Base-by-base conservation (phyloP, 2,329 filamentous ascomycete species). In the Sporothrix mexicana region DNA sequence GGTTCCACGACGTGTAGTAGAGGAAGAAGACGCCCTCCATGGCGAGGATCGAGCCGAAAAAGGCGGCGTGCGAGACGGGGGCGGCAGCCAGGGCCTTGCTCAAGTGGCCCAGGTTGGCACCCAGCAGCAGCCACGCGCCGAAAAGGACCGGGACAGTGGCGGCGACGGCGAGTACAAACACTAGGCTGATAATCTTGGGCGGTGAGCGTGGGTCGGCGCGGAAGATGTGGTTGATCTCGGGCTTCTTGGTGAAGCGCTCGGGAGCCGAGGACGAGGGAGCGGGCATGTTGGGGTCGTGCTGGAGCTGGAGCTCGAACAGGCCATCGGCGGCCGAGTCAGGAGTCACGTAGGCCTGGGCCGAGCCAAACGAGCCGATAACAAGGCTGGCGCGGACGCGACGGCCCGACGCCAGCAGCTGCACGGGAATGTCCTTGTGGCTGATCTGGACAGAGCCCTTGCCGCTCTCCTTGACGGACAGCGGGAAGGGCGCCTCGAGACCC, bases 11-110 rank as follows among this genome's bases (percentile, higher is more conserved):
- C 70, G 88, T 92, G 83, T 98, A 98, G 87, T 99, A 99, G 76
- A 97, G 84, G 85, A 96, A 95, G 84, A 99, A 98, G 72, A 97
- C 90, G 17, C 88, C 92, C 82, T 99, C 96, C 85, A 99, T 93
- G 25, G 91, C 90, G 53, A 97, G 74, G 72, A 99, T 90, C 5
- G 94, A 97, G 69, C 92, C 93, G 77, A 97, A 92, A 85, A 98
- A 99, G 47, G 94, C 81, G 43, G 85, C 85, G 80, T 99, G 95
- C 5, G 95, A 91, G 59, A 97, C 77, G 1, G 96, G 95, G 0
- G 94, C 93, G 25, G 88, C 85, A 73, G 88, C 85, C 69, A 98
- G 83, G 9, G 96, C 95, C 80, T 92, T 92, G 70, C 88, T 82
- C 0, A 96, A 82, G 80, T 98, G 94, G 78, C 87, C 88, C 74